Evolutionary conservation across 345 rosid species (phyloP).

Genomic region (Eucalyptus guilfoylei): DNA sequence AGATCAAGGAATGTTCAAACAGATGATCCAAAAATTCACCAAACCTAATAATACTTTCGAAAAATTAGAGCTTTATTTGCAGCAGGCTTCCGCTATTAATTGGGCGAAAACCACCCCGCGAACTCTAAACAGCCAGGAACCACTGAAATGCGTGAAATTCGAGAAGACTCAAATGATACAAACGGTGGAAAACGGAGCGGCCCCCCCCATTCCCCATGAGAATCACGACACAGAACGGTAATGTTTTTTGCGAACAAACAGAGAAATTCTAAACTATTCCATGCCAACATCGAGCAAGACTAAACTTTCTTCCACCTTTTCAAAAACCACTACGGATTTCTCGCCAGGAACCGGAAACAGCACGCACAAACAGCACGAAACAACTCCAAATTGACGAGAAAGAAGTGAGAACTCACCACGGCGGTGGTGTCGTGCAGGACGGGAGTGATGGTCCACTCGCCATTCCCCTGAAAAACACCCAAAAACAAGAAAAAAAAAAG

Average conservation of each 20-base stretch:
- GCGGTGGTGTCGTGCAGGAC: constrained; percentile 83
- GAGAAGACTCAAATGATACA: not conserved
- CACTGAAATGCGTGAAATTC: not conserved
- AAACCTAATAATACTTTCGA: not conserved
- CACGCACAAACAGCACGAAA: not conserved
- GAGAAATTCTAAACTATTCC: not conserved
- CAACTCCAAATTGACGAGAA: not conserved
- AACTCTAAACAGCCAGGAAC: not conserved
- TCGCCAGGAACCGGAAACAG: not conserved
- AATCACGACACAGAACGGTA: not conserved
- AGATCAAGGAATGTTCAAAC: not conserved
- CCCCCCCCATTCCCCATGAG: not conserved
- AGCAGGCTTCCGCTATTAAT: not conserved
- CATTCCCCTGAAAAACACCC: constrained; percentile 30
- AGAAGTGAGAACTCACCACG: constrained; percentile 40
- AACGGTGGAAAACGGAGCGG: not conserved
- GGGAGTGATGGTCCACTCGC: constrained; percentile 71
- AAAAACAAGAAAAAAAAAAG: not conserved
- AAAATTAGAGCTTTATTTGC: not conserved
- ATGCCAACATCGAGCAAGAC: not conserved
- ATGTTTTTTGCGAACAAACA: not conserved
- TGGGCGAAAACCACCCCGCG: not conserved
- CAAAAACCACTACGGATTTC: not conserved
- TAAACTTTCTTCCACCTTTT: not conserved
- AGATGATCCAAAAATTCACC: not conserved